These are phyloP conservation scores for Suhomyces bribrorum DNA, from an alignment of 1,139 yeast species.

Conservation along the genomic window DNA sequence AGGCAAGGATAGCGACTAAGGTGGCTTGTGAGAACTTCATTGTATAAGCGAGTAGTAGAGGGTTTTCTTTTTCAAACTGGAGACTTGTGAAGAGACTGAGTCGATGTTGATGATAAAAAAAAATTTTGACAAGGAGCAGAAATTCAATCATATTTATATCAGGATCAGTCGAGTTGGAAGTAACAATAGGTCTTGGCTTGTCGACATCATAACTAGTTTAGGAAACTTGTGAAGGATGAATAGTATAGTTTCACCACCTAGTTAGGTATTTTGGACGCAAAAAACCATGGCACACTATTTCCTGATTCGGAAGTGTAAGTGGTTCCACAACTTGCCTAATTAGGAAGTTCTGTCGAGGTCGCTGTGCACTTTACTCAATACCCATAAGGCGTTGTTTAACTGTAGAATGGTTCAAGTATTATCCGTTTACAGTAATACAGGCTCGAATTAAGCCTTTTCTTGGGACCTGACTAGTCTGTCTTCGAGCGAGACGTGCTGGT, in stretches of 20 bases:
- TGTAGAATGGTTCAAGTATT: background rate
- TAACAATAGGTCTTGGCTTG: background rate
- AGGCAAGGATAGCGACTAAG: conserved; percentile 43
- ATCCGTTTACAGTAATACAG: background rate
- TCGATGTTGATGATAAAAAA: conserved; percentile 9
- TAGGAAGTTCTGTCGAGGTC: conserved; percentile 13
- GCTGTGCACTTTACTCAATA: background rate
- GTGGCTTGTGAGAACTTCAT: conserved; percentile 50
- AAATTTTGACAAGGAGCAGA: conserved; percentile 2
- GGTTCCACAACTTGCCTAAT: conserved; percentile 13
- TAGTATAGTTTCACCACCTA: conserved; percentile 8
- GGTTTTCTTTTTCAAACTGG: conserved; percentile 1
- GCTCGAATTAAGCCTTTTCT: background rate
- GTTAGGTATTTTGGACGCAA: conserved; percentile 10
- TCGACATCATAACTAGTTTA: conserved; percentile 9
- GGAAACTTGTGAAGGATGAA: conserved; percentile 9
- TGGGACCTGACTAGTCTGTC: background rate
- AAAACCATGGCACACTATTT: conserved; percentile 6
- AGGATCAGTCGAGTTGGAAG: background rate
- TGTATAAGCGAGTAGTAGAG: conserved; percentile 12
- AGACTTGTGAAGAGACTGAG: conserved; percentile 7
- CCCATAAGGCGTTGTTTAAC: conserved; percentile 1
- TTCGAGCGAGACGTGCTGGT: too few species aligned
- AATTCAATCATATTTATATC: conserved; percentile 10
- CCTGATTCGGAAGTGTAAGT: conserved; percentile 15